Evolutionary conservation across 495 filamentous ascomycete genomes (phyloP).

Genomic region (Xylaria acuta): DNA sequence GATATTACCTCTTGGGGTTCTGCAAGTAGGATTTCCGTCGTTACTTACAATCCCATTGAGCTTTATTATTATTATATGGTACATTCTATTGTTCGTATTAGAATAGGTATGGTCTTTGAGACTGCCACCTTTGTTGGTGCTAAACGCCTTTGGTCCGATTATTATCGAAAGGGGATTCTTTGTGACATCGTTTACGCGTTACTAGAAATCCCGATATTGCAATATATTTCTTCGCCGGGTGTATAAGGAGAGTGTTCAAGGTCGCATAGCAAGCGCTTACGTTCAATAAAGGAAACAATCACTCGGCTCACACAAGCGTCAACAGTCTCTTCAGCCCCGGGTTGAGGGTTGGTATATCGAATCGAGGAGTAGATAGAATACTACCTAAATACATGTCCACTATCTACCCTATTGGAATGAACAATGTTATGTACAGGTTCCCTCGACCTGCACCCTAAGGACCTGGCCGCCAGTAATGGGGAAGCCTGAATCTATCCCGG

Average conservation of each 20-base stretch:
- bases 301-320: background rate
- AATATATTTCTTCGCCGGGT: background rate
- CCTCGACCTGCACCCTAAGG: constrained; percentile 10
- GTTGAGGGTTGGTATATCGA: background rate
- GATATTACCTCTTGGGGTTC: background rate
- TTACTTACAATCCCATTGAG: background rate
- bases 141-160: background rate
- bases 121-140: background rate
- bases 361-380: background rate
- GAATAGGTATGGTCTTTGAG: background rate
- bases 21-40: background rate
- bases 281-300: background rate
- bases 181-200: background rate
- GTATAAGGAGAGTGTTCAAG: background rate
- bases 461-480: constrained; percentile 23
- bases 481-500: constrained; percentile 20
- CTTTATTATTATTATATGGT: background rate
- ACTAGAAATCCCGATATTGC: background rate
- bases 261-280: background rate
- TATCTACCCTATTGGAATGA: background rate
- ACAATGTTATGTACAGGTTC: background rate
- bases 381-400: background rate
- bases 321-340: background rate
- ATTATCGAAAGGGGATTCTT: background rate
- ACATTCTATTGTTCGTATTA: constrained; percentile 5